Percentiles rank a stretch among this genome's conserved stretches.
phyloP scores from a whole-genome alignment of 345 rosid genomes.

The Mercurialis annua region DNA sequence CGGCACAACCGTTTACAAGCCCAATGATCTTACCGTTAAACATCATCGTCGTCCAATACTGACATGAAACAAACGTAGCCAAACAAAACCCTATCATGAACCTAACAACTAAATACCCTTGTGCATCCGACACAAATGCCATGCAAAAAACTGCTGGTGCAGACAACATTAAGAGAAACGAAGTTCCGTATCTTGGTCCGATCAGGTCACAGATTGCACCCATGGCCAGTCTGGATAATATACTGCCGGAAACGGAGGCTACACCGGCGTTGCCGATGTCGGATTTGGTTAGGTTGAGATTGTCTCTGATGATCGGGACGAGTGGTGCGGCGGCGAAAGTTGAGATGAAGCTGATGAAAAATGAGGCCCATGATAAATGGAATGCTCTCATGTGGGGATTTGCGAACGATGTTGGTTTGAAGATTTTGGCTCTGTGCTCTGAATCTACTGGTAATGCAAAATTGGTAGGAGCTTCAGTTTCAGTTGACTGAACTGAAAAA shows the following conservation, averaged over 20 bases:
- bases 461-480: conserved; percentile 31
- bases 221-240: conserved; percentile 84
- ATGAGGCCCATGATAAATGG: conserved; percentile 84
- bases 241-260: conserved; percentile 87
- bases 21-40: conserved; percentile 83
- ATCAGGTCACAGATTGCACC: conserved; percentile 80
- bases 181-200: conserved; percentile 85
- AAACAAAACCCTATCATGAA: conserved; percentile 94
- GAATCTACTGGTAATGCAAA: conserved; percentile 71
- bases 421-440: conserved; percentile 76
- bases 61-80: conserved; percentile 85
- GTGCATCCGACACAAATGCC: conserved; percentile 57
- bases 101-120: conserved; percentile 61
- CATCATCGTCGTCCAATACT: conserved; percentile 94
- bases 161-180: conserved; percentile 65
- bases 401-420: conserved; percentile 61
- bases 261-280: conserved; percentile 84
- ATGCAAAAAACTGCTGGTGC: conserved; percentile 86
- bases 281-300: conserved; percentile 60
- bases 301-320: conserved; percentile 78
- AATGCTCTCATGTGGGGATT: conserved; percentile 89
- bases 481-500: too few species aligned
- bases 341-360: conserved; percentile 76
- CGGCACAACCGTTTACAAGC: conserved; percentile 80
- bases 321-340: conserved; percentile 91